A percentile compares a stretch with the other conserved stretches of the same genome.
These are phyloP conservation scores for Didymella lethalis DNA, from an alignment of 2,329 filamentous ascomycete genomes.

Conservation along the genomic window DNA sequence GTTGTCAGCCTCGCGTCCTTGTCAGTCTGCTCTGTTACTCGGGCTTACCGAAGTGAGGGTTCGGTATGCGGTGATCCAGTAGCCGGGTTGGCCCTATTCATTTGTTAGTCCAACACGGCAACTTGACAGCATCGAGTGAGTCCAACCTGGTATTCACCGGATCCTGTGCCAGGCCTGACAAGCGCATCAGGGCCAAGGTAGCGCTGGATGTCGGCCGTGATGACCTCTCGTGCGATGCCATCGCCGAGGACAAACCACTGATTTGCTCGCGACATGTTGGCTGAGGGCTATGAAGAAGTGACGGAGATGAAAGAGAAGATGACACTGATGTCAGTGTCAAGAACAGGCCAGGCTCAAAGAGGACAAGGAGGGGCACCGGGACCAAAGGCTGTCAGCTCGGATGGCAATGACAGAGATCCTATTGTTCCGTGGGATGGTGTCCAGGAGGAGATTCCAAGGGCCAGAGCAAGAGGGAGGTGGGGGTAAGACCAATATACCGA, in stretches of 20 bases:
- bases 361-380: constrained; percentile 43
- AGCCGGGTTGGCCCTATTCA: constrained; percentile 54
- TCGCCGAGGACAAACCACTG: constrained; percentile 61
- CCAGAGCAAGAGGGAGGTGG: constrained; percentile 43
- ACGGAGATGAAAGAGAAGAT: constrained; percentile 42
- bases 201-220: constrained; percentile 61
- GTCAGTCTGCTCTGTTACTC: neutral
- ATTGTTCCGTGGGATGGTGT: constrained; percentile 22
- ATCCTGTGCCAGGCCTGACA: constrained; percentile 57
- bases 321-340: constrained; percentile 49
- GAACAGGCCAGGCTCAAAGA: constrained; percentile 43
- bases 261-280: constrained; percentile 49
- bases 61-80: constrained; percentile 61
- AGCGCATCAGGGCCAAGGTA: constrained; percentile 61
- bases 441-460: constrained; percentile 35
- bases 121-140: constrained; percentile 20
- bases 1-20: constrained; percentile 29
- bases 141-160: constrained; percentile 56
- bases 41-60: constrained; percentile 58
- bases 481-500: constrained; percentile 49
- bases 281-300: constrained; percentile 28
- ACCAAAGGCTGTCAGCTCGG: constrained; percentile 41
- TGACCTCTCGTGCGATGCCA: constrained; percentile 61
- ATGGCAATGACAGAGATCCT: constrained; percentile 36
- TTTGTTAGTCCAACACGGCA: constrained; percentile 28